phyloP scores from a whole-genome alignment of 139 green algal species.

The Chlamydomonas urium region DNA sequence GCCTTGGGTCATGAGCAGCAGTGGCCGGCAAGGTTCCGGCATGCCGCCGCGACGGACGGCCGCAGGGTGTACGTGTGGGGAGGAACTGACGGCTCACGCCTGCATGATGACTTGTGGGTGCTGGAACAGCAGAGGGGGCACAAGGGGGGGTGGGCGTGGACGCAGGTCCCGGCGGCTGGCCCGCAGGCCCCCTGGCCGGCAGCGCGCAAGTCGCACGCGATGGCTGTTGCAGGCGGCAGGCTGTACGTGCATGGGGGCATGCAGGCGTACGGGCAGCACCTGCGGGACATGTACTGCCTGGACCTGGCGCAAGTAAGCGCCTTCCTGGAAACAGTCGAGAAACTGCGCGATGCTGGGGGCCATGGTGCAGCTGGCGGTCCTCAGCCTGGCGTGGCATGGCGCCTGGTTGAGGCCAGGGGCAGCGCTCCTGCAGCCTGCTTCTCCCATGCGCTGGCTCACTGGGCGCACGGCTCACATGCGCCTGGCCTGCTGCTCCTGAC shows the following conservation, averaged over 20 bases:
- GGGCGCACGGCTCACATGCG: neutral
- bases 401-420: neutral
- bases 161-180: neutral
- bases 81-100: slow-evolving; percentile 13
- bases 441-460: slow-evolving; percentile 44
- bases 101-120: slow-evolving; percentile 30
- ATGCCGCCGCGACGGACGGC: slow-evolving; percentile 18
- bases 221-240: slow-evolving; percentile 10
- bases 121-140: slow-evolving; percentile 9
- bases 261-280: slow-evolving; percentile 29
- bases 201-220: slow-evolving; percentile 36
- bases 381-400: neutral
- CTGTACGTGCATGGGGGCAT: slow-evolving; percentile 49
- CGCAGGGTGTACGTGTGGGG: slow-evolving; percentile 26
- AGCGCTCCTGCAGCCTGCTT: slow-evolving; percentile 30
- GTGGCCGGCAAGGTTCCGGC: slow-evolving; percentile 32
- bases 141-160: neutral
- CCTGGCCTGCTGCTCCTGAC: slow-evolving; percentile 28
- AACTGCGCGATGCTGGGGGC: neutral
- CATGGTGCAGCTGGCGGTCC: neutral
- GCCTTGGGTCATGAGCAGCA: neutral
- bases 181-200: slow-evolving; percentile 8
- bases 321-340: neutral
- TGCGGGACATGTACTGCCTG: slow-evolving; percentile 30
- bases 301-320: slow-evolving; percentile 7